Conservation (phyloP, 2,329 filamentous ascomycete genomes). For the Phaeomoniella chlamydospora region DNA sequence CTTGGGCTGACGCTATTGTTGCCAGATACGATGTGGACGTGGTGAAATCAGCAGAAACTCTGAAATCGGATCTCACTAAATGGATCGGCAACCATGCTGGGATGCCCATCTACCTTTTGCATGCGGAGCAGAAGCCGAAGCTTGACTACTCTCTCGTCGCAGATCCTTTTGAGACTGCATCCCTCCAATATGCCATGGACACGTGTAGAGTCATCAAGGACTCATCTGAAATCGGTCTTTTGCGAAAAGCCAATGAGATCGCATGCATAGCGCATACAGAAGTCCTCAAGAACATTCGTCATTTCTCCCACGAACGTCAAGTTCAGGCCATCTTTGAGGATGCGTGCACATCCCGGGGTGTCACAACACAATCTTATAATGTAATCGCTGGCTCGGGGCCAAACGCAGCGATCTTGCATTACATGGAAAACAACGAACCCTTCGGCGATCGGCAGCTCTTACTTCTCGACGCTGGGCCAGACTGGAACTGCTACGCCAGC, state of each 20-base stretch:
- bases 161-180: constrained; percentile 12
- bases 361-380: constrained; percentile 73
- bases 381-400: constrained; percentile 72
- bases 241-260: constrained; percentile 56
- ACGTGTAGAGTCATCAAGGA: constrained; percentile 58
- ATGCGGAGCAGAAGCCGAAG: constrained; percentile 18
- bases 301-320: constrained; percentile 63
- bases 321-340: constrained; percentile 71
- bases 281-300: constrained; percentile 45
- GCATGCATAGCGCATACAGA: constrained; percentile 52
- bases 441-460: constrained; percentile 61
- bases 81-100: constrained; percentile 14
- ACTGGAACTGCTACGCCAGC: constrained; percentile 59
- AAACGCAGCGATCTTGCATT: constrained; percentile 76
- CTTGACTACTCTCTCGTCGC: neutral
- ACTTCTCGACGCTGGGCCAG: constrained; percentile 70
- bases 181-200: constrained; percentile 43
- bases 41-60: constrained; percentile 42
- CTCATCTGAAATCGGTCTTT: constrained; percentile 58
- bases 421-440: constrained; percentile 62
- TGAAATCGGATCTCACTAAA: constrained; percentile 34
- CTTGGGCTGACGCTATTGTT: neutral
- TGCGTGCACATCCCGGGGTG: constrained; percentile 58
- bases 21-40: constrained; percentile 54
- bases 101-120: constrained; percentile 21